Base-by-base conservation (phyloP, 176 grass and related monocot species). In the Raddia distichophylla region DNA sequence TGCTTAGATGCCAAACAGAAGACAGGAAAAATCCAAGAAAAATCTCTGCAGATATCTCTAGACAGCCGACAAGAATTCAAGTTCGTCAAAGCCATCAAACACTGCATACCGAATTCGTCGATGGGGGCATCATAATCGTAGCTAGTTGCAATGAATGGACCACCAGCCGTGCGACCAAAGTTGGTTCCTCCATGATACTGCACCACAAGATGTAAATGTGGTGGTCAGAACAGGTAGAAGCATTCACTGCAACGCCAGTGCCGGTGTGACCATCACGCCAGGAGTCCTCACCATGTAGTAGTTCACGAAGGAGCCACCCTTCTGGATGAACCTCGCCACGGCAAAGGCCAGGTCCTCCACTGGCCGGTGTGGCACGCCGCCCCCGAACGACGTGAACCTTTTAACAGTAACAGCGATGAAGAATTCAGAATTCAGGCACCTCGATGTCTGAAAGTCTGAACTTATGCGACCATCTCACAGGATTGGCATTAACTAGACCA, bases 171-270 rank as follows among this genome's bases (percentile, higher is more conserved):
- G 43, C 95, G 88, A 3, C 88, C 95, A 77, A 98, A 98, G 64
- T 98, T 98, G 22, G 95, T 98, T 34, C 95, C 95, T 87, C 95
- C 95, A 73, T 98, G 95, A 70, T 98, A 98, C 95, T 98, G 66
- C 58, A 80, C 44, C 56, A 60, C 71, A 87, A 52, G 74, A 88
- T 76, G 77, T 56, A 85, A 64, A 85, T 43, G 64, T 59, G 82
- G 64, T 59, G 82, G 64, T 86, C 83, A 89, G 77, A 65, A 58
- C 66, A 80, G 75, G 45, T 47, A 71, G 32, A 89, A 81, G 42
- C 77, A 85, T 89, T 77, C 77, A 81, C 77, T 85, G 87, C 56
- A 85, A 76, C 3, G 4, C 22, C 55, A 50, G 3, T 54, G 72
- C 62, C 62, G 40, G 48, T 84, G 66, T 77, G 64, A 80, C 49